Percentiles rank a stretch among this genome's conserved stretches.
Evolutionary conservation across 176 grass and related monocot species (phyloP).

Genomic region (Dactylis glomerata): DNA sequence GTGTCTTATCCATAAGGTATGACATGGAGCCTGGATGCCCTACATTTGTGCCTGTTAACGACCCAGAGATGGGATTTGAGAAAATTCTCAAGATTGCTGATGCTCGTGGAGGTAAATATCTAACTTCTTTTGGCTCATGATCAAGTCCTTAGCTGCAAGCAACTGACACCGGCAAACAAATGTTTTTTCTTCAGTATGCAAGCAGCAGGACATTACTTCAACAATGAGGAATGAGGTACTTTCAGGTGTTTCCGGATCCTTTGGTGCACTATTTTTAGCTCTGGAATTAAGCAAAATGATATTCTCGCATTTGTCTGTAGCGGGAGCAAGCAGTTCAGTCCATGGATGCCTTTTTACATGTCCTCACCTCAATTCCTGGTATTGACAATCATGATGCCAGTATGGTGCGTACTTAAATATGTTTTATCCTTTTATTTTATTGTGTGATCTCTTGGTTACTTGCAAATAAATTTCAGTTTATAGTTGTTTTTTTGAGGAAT

Average conservation of each 20-base stretch:
- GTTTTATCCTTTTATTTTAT: too few relatives aligned
- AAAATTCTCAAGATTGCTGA: too few relatives aligned
- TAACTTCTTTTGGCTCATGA: background rate
- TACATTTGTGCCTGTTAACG: too few relatives aligned
- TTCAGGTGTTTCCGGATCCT: background rate
- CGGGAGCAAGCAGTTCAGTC: slow-evolving; percentile 30
- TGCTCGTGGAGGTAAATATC: too few relatives aligned
- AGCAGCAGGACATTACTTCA: background rate
- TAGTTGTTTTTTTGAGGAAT: too few relatives aligned
- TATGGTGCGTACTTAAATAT: background rate
- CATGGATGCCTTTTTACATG: slow-evolving; percentile 52
- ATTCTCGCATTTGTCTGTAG: background rate
- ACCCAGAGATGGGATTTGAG: too few relatives aligned
- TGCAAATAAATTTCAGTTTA: too few relatives aligned
- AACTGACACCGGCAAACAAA: background rate
- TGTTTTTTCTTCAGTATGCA: background rate
- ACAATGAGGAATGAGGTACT: background rate
- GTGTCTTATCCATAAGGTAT: slow-evolving; percentile 37
- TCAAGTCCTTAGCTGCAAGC: background rate
- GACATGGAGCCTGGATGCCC: background rate
- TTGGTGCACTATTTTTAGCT: background rate
- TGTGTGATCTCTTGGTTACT: too few relatives aligned
- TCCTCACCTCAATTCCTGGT: slow-evolving; percentile 60
- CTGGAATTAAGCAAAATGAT: background rate
- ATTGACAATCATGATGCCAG: slow-evolving; percentile 74